Percentiles rank a stretch among this genome's conserved stretches.
Conservation (phyloP, 257 asterid genomes). For the Primulina huaijiensis region DNA sequence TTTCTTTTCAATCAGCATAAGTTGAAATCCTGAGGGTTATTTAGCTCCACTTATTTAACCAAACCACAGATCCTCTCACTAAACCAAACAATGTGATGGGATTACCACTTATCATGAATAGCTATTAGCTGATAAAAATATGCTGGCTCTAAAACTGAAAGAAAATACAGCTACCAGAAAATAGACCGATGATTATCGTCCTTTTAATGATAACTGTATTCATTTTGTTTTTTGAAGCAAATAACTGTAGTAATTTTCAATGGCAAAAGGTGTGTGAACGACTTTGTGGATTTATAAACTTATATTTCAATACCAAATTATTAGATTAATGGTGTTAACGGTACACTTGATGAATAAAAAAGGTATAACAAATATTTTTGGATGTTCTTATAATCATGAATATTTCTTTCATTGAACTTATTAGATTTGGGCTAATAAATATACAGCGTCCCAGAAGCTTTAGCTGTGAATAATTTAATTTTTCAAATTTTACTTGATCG, state of each 20-base stretch:
- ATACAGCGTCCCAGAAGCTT: slow-evolving; percentile 8
- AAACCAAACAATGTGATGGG: too few relatives aligned
- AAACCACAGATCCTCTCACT: background rate
- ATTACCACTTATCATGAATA: too few relatives aligned
- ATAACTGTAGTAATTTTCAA: background rate
- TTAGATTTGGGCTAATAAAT: background rate
- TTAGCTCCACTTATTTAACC: slow-evolving; percentile 19
- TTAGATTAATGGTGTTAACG: background rate
- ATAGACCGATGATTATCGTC: background rate
- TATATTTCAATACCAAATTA: slow-evolving; percentile 4
- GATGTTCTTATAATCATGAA: background rate
- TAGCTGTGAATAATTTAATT: background rate
- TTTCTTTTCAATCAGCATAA: slow-evolving; percentile 9
- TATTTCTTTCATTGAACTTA: background rate
- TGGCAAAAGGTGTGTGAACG: slow-evolving; percentile 1
- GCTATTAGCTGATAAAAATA: too few relatives aligned
- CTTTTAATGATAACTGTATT: background rate
- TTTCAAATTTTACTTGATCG: slow-evolving; percentile 14
- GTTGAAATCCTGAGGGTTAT: slow-evolving; percentile 10
- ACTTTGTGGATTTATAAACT: background rate
- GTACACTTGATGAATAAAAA: background rate
- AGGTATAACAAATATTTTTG: background rate
- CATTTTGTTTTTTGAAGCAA: too few relatives aligned
- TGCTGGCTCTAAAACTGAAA: slow-evolving; percentile 13
- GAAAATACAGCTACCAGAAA: slow-evolving; percentile 13